Evolutionary conservation across 164 flowering plant genomes (phyloP).

Genomic region (Protea cynaroides): DNA sequence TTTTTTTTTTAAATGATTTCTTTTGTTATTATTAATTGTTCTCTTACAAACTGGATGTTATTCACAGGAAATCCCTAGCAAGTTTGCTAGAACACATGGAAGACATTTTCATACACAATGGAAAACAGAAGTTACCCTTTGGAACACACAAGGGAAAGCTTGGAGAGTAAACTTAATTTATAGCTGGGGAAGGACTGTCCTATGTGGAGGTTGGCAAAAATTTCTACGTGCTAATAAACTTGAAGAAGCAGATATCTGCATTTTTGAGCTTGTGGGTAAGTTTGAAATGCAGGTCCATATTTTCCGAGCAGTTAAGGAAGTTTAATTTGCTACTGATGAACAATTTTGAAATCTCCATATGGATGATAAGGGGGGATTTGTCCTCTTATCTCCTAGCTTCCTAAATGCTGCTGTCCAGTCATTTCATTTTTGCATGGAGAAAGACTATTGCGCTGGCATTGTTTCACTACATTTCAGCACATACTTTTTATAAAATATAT

Average conservation of each 20-base stretch:
- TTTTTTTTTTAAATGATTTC: neutral
- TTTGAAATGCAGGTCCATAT: neutral
- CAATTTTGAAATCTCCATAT: too few relatives aligned
- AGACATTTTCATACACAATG: neutral
- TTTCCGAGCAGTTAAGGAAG: neutral
- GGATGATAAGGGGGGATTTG: too few relatives aligned
- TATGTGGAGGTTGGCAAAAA: neutral
- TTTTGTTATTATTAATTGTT: neutral
- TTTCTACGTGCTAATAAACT: neutral
- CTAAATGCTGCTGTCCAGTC: too few relatives aligned
- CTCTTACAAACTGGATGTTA: neutral
- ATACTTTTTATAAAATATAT: too few relatives aligned
- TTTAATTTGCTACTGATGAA: neutral
- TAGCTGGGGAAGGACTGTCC: neutral
- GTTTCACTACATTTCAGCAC: too few relatives aligned
- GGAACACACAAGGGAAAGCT: neutral
- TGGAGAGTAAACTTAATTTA: neutral
- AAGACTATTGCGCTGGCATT: too few relatives aligned
- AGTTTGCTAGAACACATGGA: neutral
- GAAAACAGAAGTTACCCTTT: neutral
- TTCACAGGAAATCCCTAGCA: neutral
- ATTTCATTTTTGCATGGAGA: too few relatives aligned
- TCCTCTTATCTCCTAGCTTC: too few relatives aligned
- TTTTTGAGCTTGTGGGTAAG: neutral
- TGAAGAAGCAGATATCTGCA: neutral